Percentiles rank a stretch among this genome's conserved stretches.
phyloP scores from a whole-genome alignment of 768 basidiomycete species.

The Calocybe gangraenosa region DNA sequence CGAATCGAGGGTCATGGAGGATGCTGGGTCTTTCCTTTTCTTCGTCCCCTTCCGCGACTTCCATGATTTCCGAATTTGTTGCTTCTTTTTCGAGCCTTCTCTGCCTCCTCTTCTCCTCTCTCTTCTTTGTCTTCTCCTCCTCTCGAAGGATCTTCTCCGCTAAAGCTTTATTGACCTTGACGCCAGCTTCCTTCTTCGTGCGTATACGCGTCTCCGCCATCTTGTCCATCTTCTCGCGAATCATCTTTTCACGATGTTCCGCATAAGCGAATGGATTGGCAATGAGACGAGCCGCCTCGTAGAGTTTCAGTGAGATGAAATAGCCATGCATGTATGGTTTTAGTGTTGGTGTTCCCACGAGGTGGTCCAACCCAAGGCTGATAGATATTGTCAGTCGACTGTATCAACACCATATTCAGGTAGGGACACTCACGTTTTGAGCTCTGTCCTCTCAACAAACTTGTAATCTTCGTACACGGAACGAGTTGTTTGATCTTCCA shows the following conservation, averaged over 20 bases:
- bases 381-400: constrained; percentile 6
- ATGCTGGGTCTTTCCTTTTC: constrained; percentile 42
- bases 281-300: constrained; percentile 92
- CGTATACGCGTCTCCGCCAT: constrained; percentile 92
- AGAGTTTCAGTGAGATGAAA: constrained; percentile 93
- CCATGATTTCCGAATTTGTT: constrained; percentile 31
- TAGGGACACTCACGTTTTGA: constrained; percentile 62
- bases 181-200: constrained; percentile 63
- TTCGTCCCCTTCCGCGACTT: constrained; percentile 27
- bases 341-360: constrained; percentile 90
- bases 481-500: constrained; percentile 83
- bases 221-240: constrained; percentile 88
- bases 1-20: constrained; percentile 86
- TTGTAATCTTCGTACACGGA: constrained; percentile 96
- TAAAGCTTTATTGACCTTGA: constrained; percentile 75
- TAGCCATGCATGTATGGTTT: constrained; percentile 99
- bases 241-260: constrained; percentile 86
- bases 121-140: constrained; percentile 56
- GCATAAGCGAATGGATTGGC: constrained; percentile 95
- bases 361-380: constrained; percentile 92
- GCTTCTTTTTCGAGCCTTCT: constrained; percentile 37
- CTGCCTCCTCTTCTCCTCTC: constrained; percentile 48
- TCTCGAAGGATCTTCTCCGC: constrained; percentile 78
- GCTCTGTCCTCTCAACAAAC: constrained; percentile 85
- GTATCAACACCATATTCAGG: not conserved